Conservation (phyloP, 2,329 filamentous ascomycete species). For the Diatrype stigma region DNA sequence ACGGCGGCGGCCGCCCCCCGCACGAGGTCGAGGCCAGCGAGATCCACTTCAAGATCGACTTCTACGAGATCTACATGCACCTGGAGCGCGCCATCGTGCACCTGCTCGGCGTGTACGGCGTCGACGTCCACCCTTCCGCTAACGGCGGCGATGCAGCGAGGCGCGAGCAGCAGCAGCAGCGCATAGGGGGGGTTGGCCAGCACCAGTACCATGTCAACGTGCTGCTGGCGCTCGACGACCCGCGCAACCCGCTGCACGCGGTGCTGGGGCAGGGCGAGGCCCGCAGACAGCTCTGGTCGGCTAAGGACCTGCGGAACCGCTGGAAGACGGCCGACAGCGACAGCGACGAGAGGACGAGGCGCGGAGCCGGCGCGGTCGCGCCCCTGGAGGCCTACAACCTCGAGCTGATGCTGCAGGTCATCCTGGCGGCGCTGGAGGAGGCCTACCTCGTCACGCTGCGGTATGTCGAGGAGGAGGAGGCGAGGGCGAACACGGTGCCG, state of each 20-base stretch:
- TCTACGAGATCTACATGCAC: conserved; percentile 71
- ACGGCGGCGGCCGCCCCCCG: conserved; percentile 30
- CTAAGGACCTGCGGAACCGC: conserved; percentile 66
- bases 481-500: neutral
- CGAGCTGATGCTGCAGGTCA: conserved; percentile 51
- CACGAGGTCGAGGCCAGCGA: conserved; percentile 35
- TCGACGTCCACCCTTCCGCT: conserved; percentile 37
- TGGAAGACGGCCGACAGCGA: conserved; percentile 64
- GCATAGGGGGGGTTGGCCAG: conserved; percentile 25
- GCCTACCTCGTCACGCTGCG: conserved; percentile 49
- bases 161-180: conserved; percentile 19
- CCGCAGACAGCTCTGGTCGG: conserved; percentile 54
- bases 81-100: conserved; percentile 68
- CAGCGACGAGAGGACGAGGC: conserved; percentile 34
- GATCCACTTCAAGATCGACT: conserved; percentile 73
- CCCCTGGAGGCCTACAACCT: conserved; percentile 59
- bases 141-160: conserved; percentile 13
- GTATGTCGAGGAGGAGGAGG: conserved; percentile 37
- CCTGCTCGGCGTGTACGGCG: conserved; percentile 59
- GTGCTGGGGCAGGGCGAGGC: conserved; percentile 54
- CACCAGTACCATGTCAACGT: conserved; percentile 70
- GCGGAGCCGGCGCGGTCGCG: conserved; percentile 15
- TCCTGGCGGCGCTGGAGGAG: conserved; percentile 56
- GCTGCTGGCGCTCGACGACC: conserved; percentile 55
- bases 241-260: conserved; percentile 50